Evolutionary conservation across 2,329 filamentous ascomycete genomes (phyloP), one percentile per base, ranked within the genome.

Genomic region (Reticulascus tulasneorum): DNA sequence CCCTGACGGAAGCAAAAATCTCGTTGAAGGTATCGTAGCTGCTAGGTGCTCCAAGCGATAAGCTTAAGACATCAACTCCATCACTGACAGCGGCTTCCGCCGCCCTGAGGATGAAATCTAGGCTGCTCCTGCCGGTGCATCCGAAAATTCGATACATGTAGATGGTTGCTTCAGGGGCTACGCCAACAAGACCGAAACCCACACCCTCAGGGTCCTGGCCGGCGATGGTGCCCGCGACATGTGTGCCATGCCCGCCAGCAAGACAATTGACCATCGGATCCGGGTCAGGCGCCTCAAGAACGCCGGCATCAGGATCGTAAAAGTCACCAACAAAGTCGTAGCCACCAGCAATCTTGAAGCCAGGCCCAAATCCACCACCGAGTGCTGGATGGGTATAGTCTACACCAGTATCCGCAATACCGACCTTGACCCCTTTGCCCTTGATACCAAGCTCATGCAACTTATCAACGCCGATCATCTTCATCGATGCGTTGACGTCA

Each of bases 281-380:
- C 3, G 46, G 32, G 29, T 62, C 62, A 2, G 63, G 63, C 2
- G 51, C 40, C 9, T 57, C n/a, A n/a, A n/a, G n/a, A n/a, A n/a
- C 55, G 0, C 32, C 33, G 17, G 52, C 51, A n/a, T 35, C 28
- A n/a, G 51, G 53, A 13, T 48, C 50, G 27, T 37, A 47, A 18
- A 26, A 29, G 37, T 69, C 61, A 11, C 64, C 65, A 6, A 65
- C 57, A 35, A 71, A 53, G 30, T 70, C 67, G 26, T 55, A 59
- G 4, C 69, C 68, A 35, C 54, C 55, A 5, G 57, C 54, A 9
- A 73, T 61, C 16, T 68, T 56, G 43, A 56, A 69, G 1, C 64
- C 66, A 11, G 51, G 45, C 3, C 69, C 69, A 44, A 69, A 69
- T 31, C 67, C 63, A 9, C 66, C 65, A 16, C 68, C 67, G 8